These are phyloP conservation scores for Platanthera guangdongensis DNA, from an alignment of 106 monocot species.

Conservation along the genomic window DNA sequence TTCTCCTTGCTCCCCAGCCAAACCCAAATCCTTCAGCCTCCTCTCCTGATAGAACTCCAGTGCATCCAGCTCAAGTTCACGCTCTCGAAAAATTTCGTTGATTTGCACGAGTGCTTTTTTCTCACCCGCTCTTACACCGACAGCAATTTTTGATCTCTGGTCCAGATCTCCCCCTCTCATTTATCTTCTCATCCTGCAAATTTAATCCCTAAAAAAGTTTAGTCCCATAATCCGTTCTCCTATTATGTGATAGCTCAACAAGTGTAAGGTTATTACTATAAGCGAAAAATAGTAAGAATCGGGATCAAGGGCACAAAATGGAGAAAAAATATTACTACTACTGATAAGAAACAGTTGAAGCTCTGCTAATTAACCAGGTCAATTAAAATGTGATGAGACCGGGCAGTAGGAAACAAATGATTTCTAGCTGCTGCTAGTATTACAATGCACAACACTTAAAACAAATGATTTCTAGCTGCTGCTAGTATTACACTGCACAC, in stretches of 20 bases:
- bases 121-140: constrained; percentile 64
- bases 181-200: constrained; percentile 65
- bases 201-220: not conserved
- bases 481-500: too few species aligned
- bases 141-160: constrained; percentile 42
- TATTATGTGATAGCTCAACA: not conserved
- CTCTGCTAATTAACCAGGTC: too few species aligned
- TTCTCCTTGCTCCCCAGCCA: constrained; percentile 74
- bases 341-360: too few species aligned
- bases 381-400: too few species aligned
- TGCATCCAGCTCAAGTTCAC: constrained; percentile 62
- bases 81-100: constrained; percentile 45
- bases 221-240: not conserved
- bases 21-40: constrained; percentile 73
- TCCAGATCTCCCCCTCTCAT: constrained; percentile 28
- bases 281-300: too few species aligned
- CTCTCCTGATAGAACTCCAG: constrained; percentile 96
- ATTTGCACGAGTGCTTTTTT: constrained; percentile 79
- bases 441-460: too few species aligned
- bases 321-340: too few species aligned
- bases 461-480: too few species aligned
- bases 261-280: too few species aligned
- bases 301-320: too few species aligned
- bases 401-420: too few species aligned
- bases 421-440: too few species aligned